phyloP scores from a whole-genome alignment of 2,329 filamentous ascomycete species.

The Penicillium sp. region DNA sequence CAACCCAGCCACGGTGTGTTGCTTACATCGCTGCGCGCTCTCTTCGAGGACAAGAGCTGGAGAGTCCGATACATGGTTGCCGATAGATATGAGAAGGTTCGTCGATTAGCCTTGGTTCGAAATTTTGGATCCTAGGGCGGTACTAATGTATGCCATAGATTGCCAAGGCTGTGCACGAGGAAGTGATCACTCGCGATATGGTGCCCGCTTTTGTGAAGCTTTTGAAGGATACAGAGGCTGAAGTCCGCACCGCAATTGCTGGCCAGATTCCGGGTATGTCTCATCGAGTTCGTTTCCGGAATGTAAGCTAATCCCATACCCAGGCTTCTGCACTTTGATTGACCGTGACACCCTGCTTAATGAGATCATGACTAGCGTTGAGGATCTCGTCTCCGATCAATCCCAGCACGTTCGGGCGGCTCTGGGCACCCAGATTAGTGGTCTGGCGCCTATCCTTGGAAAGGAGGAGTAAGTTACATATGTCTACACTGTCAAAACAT shows the following conservation, averaged over 20 bases:
- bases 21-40: conserved; percentile 77
- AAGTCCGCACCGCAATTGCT: conserved; percentile 93
- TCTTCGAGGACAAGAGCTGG: conserved; percentile 99
- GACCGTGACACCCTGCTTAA: conserved; percentile 83
- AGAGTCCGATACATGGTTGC: conserved; percentile 98
- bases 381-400: conserved; percentile 90
- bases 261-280: conserved; percentile 80
- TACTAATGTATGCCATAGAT: conserved; percentile 56
- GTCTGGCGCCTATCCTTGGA: conserved; percentile 90
- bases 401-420: conserved; percentile 96
- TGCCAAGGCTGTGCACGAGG: conserved; percentile 95
- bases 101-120: conserved; percentile 5
- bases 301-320: conserved; percentile 17
- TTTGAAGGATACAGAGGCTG: conserved; percentile 94
- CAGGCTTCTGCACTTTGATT: conserved; percentile 86
- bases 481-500: background rate
- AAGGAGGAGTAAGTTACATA: conserved; percentile 76
- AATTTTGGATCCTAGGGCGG: background rate
- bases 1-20: conserved; percentile 93
- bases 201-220: conserved; percentile 97
- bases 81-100: conserved; percentile 92
- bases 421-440: conserved; percentile 93
- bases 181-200: conserved; percentile 87
- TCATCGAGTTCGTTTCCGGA: background rate
- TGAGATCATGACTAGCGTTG: conserved; percentile 93